Conservation (phyloP, 2,329 filamentous ascomycete species). For the Ophiocordyceps australis region DNA sequence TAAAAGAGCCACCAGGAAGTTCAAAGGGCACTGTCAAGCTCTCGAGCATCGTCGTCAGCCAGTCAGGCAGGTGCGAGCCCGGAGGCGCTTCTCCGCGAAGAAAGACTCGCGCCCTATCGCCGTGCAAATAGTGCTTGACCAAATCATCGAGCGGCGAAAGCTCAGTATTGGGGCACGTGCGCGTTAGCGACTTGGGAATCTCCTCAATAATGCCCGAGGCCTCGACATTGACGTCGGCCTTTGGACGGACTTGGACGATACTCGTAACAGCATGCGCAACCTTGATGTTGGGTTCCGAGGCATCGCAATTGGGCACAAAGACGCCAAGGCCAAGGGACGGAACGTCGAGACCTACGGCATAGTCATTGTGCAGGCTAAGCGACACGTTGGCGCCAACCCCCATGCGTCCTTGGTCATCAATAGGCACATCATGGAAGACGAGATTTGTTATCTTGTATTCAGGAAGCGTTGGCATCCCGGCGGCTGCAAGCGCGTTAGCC, state of each 20-base stretch:
- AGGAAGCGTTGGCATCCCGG: constrained; percentile 60
- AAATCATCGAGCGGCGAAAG: constrained; percentile 75
- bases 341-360: constrained; percentile 57
- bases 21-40: constrained; percentile 72
- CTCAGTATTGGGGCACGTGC: constrained; percentile 55
- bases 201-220: constrained; percentile 55
- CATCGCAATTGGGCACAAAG: constrained; percentile 63
- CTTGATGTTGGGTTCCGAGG: constrained; percentile 53
- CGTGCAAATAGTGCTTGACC: constrained; percentile 65
- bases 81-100: constrained; percentile 60
- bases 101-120: constrained; percentile 61
- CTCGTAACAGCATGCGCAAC: constrained; percentile 61
- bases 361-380: constrained; percentile 54
- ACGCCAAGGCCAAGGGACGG: constrained; percentile 74
- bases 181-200: constrained; percentile 55
- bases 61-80: constrained; percentile 51
- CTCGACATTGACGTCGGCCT: constrained; percentile 46
- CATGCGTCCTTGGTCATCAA: constrained; percentile 26
- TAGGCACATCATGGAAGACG: constrained; percentile 55
- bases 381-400: constrained; percentile 70
- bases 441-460: constrained; percentile 68
- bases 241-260: constrained; percentile 47
- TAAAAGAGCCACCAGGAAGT: constrained; percentile 66
- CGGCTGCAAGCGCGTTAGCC: constrained; percentile 27
- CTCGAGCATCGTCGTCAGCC: constrained; percentile 65